Base-by-base conservation (phyloP, 495 filamentous ascomycete genomes). In the Penicillium samsonianum region DNA sequence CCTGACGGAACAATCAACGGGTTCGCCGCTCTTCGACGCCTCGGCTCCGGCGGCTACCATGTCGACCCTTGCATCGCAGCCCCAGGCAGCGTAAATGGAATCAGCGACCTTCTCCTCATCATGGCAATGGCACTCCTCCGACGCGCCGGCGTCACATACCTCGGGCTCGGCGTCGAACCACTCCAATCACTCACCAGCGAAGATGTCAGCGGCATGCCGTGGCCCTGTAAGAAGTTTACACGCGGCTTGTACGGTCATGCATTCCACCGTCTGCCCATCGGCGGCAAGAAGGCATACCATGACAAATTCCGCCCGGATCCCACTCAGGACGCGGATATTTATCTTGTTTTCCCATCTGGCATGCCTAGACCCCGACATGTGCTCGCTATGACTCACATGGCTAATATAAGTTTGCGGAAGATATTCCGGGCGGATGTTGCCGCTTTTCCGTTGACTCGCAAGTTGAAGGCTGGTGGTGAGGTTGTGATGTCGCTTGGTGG, bases 141-240 rank as follows among this genome's bases (percentile, higher is more conserved):
- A 26, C 62, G 65, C 3, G 59, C 61, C 2, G 61, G 65, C 0
- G 55, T 74, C 2, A 65, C 70, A 3, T 76, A 77, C 42, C 65
- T 79, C 0, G 72, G 71, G 11, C 60, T 79, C 14, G 76, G 75
- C 0, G 76, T 71, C 43, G 76, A 79, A 53, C 76, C 76, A 2
- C 55, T 69, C 0, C 60, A 62, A 16, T 54, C 60, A 0, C 62
- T 77, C 0, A 55, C 38, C 2, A 20, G 40, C 1, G 62, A 65
- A 2, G 67, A 73, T 49, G 67, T 76, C 40, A 56, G 40, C 1
- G 73, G 71, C 4, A 69, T 78, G 62, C 57, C 60, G 3, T 17
- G 31, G 4, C 54, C 57, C 0, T 31, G 73, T 10, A 66, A 65
- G 14, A 59, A 50, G 12, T 46, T 77, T 1, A 69, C 73, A 4